Percentiles rank a stretch among this genome's conserved stretches.
Evolutionary conservation across 179 eudicot species (phyloP).

Genomic region (Corrigiola litoralis): DNA sequence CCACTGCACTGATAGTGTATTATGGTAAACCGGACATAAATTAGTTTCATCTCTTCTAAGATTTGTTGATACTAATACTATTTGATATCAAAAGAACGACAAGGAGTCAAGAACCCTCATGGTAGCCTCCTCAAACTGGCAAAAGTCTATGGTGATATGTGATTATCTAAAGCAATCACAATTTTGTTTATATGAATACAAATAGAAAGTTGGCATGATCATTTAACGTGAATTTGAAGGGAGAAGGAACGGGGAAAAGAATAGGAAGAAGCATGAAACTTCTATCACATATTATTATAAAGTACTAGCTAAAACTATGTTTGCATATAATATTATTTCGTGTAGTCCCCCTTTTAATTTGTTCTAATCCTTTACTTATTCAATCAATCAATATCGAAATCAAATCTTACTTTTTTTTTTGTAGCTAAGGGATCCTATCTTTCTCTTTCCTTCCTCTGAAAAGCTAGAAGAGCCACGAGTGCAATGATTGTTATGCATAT

Average conservation of each 20-base stretch:
- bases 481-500: constrained; percentile 35
- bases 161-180: background rate
- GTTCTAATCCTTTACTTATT: constrained; percentile 20
- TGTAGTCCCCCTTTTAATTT: constrained; percentile 11
- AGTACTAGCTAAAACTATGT: background rate
- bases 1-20: no score
- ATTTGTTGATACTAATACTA: no score
- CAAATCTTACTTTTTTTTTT: constrained; percentile 25
- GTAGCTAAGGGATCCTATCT: constrained; percentile 24
- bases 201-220: constrained; percentile 10
- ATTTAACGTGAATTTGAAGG: constrained; percentile 29
- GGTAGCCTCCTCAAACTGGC: constrained; percentile 13
- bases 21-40: no score
- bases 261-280: constrained; percentile 18
- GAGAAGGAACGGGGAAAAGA: constrained; percentile 14
- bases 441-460: background rate
- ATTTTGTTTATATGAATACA: background rate
- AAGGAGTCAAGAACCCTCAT: background rate
- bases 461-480: constrained; percentile 36
- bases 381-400: constrained; percentile 24
- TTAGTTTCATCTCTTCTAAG: no score
- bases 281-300: background rate
- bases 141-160: constrained; percentile 1
- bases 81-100: background rate
- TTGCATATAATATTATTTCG: constrained; percentile 6